Evolutionary conservation across 768 basidiomycete species (phyloP).

Genomic region (Cyclocybe aegerita): DNA sequence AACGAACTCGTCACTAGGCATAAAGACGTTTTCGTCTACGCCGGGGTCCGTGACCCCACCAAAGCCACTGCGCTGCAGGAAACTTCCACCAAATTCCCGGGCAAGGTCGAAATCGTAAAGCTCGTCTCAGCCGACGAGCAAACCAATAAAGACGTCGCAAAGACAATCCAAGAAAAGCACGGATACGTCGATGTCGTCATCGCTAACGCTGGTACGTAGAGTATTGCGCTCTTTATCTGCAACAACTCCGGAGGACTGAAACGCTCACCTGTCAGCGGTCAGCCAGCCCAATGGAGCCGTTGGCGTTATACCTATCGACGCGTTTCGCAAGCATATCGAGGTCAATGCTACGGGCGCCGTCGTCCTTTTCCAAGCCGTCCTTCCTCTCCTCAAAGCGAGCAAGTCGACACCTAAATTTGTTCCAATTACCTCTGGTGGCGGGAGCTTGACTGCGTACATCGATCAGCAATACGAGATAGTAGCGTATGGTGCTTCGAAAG

Average conservation of each 20-base stretch:
- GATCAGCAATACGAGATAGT: background rate
- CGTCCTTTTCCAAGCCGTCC: conserved; percentile 2
- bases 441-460: background rate
- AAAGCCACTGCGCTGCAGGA: no score
- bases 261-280: no score
- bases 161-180: background rate
- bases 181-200: conserved; percentile 1
- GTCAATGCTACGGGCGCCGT: background rate
- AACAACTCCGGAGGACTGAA: no score
- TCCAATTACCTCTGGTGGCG: background rate
- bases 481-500: background rate
- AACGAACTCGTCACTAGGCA: no score
- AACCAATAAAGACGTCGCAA: background rate
- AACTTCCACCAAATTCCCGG: no score
- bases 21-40: no score
- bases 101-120: no score
- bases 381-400: conserved; percentile 4
- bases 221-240: no score
- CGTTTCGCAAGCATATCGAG: background rate
- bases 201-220: conserved; percentile 4
- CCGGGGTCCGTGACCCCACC: no score
- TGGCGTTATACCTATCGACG: no score
- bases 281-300: no score
- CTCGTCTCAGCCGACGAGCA: background rate
- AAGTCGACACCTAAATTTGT: background rate